Base-by-base conservation (phyloP, 371 early-diverging fungal genomes). In the Rhizopus arrhizus region DNA sequence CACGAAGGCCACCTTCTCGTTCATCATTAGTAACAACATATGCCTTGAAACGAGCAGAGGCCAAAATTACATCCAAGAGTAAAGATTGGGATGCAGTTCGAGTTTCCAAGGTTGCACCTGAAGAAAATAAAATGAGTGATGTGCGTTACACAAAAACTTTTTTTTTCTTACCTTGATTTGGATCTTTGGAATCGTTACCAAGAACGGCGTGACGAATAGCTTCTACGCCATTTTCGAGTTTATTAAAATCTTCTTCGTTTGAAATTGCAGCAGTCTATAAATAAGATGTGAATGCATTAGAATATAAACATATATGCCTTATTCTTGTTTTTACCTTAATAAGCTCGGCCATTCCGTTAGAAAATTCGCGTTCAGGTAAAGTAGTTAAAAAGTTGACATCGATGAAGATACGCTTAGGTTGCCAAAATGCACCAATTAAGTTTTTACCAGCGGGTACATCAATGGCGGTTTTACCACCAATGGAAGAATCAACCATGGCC, bases 391-490 rank as follows among this genome's bases (percentile, higher is more conserved):
- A 92, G 32, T 82, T 72, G 42, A 95, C 72, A 77, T 97, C 97
- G 71, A 96, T 94, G 70, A 87, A 97, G 57, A 96, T 91, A 49
- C 93, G 89, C 70, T 88, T 82, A 7, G 98, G 98, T 72, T 97
- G 98, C 90, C 96, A 95, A 77, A 98, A 98, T 13, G 95, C 90
- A 45, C 98, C 98, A 56, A 98, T 87, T 53, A 97, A 78, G 75
- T 98, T 98, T 80, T 98, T 98, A 56, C 97, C 98, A 33, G 88
- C 87, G 4, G 94, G 93, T 0, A 94, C 93, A 75, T 98, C 98
- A 49, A 98, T 88, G 0, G 96, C 98, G 0, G 97, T 97, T 82
- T 98, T 98, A 47, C 98, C 98, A 60, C 98, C 98, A 56, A 98
- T 92, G 5, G 95, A 92, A 11, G 95, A 95, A 74, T 98, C 98